Conservation (phyloP, 2,329 filamentous ascomycete genomes). For the Talaromyces funiculosus region DNA sequence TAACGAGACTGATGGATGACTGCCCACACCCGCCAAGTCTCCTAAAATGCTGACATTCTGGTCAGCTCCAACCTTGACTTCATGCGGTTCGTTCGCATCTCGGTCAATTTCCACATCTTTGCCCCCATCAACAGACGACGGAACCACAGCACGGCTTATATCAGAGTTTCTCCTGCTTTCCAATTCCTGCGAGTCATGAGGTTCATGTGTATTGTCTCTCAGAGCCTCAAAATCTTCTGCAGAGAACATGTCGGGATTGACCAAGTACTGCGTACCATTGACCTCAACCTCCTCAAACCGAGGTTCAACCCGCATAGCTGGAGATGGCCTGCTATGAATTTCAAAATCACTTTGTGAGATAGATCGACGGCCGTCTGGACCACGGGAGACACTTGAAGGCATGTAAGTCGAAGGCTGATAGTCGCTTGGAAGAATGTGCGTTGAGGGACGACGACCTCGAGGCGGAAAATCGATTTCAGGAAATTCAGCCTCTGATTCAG, state of each 20-base stretch:
- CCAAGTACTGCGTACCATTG: constrained; percentile 11
- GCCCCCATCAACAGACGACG: neutral
- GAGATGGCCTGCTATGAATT: neutral
- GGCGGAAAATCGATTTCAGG: constrained; percentile 14
- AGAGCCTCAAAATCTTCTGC: constrained; percentile 10
- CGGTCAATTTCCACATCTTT: constrained; percentile 19
- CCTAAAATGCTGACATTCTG: constrained; percentile 15
- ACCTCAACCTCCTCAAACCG: constrained; percentile 14
- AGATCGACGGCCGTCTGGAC: constrained; percentile 10
- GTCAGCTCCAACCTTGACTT: constrained; percentile 1
- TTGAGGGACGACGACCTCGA: constrained; percentile 12
- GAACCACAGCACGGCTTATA: constrained; percentile 14
- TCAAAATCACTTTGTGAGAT: constrained; percentile 17
- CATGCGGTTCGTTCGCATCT: constrained; percentile 14
- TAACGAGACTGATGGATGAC: constrained; percentile 19
- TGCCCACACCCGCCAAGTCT: constrained; percentile 22
- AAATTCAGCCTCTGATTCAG: constrained; percentile 1
- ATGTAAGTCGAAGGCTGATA: constrained; percentile 13
- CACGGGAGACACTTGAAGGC: constrained; percentile 9
- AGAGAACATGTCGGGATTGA: constrained; percentile 12
- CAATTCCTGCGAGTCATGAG: constrained; percentile 6
- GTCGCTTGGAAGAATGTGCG: constrained; percentile 11
- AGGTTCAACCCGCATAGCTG: constrained; percentile 7
- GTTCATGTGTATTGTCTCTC: constrained; percentile 9
- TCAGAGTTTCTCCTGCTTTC: constrained; percentile 13